Conservation (phyloP, 345 rosid genomes). For the Raphanus sativus region DNA sequence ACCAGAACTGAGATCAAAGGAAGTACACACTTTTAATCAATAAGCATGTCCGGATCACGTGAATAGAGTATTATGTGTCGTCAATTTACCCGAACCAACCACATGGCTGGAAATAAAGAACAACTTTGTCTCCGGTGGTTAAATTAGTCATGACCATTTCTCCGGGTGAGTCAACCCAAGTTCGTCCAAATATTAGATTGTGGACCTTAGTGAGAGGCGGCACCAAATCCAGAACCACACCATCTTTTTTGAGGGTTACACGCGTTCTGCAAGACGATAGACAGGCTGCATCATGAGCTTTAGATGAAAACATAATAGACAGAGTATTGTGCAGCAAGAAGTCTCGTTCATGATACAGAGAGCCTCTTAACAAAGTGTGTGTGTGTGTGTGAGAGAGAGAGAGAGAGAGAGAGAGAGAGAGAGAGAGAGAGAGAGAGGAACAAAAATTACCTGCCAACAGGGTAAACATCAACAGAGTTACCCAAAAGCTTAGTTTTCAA, state of each 20-base stretch:
- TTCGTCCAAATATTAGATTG: slow-evolving; percentile 78
- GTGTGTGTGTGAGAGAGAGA: too few species aligned
- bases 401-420: too few species aligned
- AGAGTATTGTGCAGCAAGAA: too few species aligned
- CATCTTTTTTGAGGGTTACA: slow-evolving; percentile 65
- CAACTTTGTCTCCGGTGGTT: slow-evolving; percentile 78
- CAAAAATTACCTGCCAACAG: slow-evolving; percentile 62
- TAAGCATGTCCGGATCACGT: neutral
- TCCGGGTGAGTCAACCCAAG: slow-evolving; percentile 79
- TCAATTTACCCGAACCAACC: slow-evolving; percentile 76
- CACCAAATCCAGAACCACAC: slow-evolving; percentile 70
- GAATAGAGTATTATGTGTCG: slow-evolving; percentile 3
- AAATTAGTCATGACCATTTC: slow-evolving; percentile 78
- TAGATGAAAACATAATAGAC: too few species aligned
- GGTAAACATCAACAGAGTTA: slow-evolving; percentile 67
- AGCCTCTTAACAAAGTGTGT: too few species aligned
- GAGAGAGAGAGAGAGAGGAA: too few species aligned
- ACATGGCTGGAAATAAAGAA: slow-evolving; percentile 75
- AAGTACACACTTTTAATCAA: neutral
- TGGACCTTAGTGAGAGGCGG: slow-evolving; percentile 75
- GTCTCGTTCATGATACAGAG: too few species aligned
- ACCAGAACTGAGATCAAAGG: slow-evolving; percentile 58
- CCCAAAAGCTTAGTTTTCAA: slow-evolving; percentile 84
- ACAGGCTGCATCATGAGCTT: too few species aligned
- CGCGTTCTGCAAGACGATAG: slow-evolving; percentile 50